A percentile compares a stretch with the other conserved stretches of the same genome.
These are phyloP conservation scores for Geotrichum aggregatum DNA, from an alignment of 1,139 yeast genomes.

Conservation along the genomic window DNA sequence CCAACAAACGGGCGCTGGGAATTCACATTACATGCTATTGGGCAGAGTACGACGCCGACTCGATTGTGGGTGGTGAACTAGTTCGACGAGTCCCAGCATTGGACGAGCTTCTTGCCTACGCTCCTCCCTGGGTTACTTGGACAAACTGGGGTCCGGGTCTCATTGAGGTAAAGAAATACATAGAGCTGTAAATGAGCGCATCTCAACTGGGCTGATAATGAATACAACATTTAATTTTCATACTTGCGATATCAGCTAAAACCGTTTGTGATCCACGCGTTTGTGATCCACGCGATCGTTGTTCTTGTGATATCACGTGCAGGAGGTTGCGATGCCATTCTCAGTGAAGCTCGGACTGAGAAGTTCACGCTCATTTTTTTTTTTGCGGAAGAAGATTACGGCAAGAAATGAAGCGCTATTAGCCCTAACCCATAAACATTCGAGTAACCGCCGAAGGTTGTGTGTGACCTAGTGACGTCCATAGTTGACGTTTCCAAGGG, in stretches of 20 bases:
- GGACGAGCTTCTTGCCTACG: slow-evolving; percentile 59
- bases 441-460: background rate
- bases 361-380: background rate
- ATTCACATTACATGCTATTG: slow-evolving; percentile 62
- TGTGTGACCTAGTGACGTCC: too few relatives aligned
- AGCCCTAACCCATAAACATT: too few relatives aligned
- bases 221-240: too few relatives aligned
- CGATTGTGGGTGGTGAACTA: slow-evolving; percentile 39
- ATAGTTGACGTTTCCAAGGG: too few relatives aligned
- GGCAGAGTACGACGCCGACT: slow-evolving; percentile 59
- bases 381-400: too few relatives aligned
- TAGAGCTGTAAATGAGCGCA: slow-evolving; percentile 43
- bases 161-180: slow-evolving; percentile 49
- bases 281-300: background rate
- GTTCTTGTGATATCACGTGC: too few relatives aligned
- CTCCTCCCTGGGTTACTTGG: slow-evolving; percentile 62
- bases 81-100: slow-evolving; percentile 59
- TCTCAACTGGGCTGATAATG: too few relatives aligned
- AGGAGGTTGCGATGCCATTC: background rate
- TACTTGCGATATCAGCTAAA: too few relatives aligned
- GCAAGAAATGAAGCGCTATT: too few relatives aligned
- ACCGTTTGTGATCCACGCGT: too few relatives aligned
- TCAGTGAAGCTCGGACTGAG: background rate
- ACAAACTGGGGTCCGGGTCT: slow-evolving; percentile 65
- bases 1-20: slow-evolving; percentile 41